Evolutionary conservation across 768 basidiomycete species (phyloP).

Genomic region (Naematelia aurantialba): DNA sequence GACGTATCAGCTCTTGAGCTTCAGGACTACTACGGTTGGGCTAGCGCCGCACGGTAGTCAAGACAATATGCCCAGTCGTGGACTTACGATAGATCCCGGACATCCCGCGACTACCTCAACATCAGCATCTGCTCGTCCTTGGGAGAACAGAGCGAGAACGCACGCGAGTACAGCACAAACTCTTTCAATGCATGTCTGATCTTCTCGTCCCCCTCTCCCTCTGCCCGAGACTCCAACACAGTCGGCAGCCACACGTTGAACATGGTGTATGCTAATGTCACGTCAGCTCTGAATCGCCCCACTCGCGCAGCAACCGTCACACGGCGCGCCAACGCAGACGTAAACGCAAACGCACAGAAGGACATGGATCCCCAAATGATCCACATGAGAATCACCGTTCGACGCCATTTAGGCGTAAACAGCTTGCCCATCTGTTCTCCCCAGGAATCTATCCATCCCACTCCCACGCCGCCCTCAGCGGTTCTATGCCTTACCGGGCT

Average conservation of each 20-base stretch:
- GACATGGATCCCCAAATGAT: constrained; percentile 49
- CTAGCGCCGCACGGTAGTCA: too few relatives aligned
- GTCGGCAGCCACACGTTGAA: constrained; percentile 50
- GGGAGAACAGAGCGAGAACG: too few relatives aligned
- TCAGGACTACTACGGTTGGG: neutral
- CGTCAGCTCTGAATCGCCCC: neutral
- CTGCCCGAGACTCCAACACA: constrained; percentile 43
- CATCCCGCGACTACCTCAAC: constrained; percentile 39
- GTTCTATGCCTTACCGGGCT: constrained; percentile 5
- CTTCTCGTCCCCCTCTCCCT: constrained; percentile 35
- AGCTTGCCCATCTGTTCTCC: constrained; percentile 32
- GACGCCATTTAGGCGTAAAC: constrained; percentile 45
- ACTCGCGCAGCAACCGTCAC: neutral
- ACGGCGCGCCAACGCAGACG: constrained; percentile 8
- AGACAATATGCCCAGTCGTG: neutral
- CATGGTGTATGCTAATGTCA: constrained; percentile 37
- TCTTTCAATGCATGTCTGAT: constrained; percentile 42
- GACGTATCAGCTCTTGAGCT: neutral
- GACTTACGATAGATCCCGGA: constrained; percentile 46
- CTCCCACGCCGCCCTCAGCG: constrained; percentile 10
- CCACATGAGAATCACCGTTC: constrained; percentile 49
- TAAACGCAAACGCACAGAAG: constrained; percentile 28
- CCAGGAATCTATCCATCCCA: constrained; percentile 35
- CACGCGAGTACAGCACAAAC: constrained; percentile 43
- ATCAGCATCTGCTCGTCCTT: too few relatives aligned